These are phyloP conservation scores for Eragrostis curvula DNA, from an alignment of 176 grass and related monocot species.

Conservation along the genomic window DNA sequence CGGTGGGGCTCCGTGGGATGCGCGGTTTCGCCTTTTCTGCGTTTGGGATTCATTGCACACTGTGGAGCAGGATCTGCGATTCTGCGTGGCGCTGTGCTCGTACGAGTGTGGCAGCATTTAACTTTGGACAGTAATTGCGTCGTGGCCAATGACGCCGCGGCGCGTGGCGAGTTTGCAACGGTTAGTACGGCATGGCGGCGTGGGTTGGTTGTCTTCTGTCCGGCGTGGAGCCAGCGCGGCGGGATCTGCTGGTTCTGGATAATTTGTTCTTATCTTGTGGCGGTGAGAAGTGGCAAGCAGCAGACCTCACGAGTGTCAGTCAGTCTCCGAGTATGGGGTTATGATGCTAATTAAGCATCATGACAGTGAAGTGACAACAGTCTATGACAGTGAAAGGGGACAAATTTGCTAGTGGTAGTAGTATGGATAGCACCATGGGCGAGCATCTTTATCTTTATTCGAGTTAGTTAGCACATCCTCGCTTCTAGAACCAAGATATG, in stretches of 20 bases:
- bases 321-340: background rate
- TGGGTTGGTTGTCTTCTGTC: background rate
- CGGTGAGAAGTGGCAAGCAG: background rate
- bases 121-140: background rate
- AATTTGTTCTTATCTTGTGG: background rate
- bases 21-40: background rate
- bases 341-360: background rate
- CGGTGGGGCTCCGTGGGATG: background rate
- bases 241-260: background rate
- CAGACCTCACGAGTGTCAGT: background rate
- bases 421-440: background rate
- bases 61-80: background rate
- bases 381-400: background rate
- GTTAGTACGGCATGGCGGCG: background rate
- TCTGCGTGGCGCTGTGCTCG: background rate
- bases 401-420: too few species aligned
- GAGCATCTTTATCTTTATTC: background rate
- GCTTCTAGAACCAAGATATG: constrained; percentile 4
- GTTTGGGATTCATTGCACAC: background rate
- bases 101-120: background rate
- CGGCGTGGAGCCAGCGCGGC: background rate
- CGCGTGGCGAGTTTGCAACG: constrained; percentile 2
- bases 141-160: background rate
- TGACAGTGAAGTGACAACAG: background rate
- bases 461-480: background rate